Base-by-base conservation (phyloP, 2,329 filamentous ascomycete genomes). In the Aspergillus fijiensis region DNA sequence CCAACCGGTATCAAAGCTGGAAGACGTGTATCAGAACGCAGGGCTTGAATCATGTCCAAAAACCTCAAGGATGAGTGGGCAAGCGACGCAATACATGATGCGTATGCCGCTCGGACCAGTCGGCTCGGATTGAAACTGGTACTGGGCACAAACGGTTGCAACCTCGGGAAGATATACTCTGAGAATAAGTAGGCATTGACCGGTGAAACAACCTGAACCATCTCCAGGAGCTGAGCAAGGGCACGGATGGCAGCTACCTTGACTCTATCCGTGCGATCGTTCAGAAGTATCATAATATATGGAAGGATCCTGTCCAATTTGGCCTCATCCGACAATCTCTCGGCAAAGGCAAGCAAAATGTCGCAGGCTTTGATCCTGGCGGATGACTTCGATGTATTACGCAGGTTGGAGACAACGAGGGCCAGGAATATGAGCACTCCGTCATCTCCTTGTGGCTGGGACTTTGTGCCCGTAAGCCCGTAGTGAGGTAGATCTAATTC, bases 301-400 rank as follows among this genome's bases (percentile, higher is more conserved):
- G 95, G 95, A 53, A 99, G 79, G 25, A 98, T 90, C 53, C 95
- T 87, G 74, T 99, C 96, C 52, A 99, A 81, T 74, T 97, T 98
- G 3, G 93, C 93, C 77, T 99, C 95, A 72, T 99, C 96, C 0
- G 94, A 96, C 25, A 98, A 77, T 60, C 90, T 85, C 76, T 98
- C 93, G 0, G 93, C 88, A 74, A 99, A 97, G 2, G 94, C 94
- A 53, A 99, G 79, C 51, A 99, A 82, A 47, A 99, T 83, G 73
- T 99, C 95, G 70, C 95, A 96, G 1, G 92, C 95, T 67, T 92
- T 88, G 48, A 97, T 83, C 66, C 92, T 89, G 27, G 94, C 91
- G n/a, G 91, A 89, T 3, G 93, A 87, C 67, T 94, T 88, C 5
- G 92, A 91, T 14, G 94, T 96, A 61, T 93, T 96, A 63, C 95